Conservation (phyloP, 108 stramenopile species). For the Cyclotella distinguenda region DNA sequence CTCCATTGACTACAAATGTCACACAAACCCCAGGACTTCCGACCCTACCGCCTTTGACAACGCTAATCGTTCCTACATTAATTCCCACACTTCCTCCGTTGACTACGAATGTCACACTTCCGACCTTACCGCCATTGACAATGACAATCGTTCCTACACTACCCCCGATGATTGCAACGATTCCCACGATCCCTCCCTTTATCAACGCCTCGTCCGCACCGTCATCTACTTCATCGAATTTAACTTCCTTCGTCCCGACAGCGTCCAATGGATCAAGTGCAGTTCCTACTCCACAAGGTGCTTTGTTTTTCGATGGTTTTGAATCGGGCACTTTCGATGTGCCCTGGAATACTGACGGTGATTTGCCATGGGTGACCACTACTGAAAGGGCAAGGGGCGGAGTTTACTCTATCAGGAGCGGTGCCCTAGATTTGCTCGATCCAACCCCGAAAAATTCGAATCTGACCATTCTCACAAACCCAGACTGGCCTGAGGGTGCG, state of each 20-base stretch:
- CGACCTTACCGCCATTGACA: constrained; percentile 13
- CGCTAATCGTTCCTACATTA: constrained; percentile 4
- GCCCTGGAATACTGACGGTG: constrained; percentile 28
- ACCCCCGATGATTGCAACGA: not conserved
- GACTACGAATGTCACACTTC: not conserved
- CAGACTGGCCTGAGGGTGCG: constrained; percentile 15
- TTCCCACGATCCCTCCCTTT: not conserved
- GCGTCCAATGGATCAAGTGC: not conserved
- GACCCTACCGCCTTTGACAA: not conserved
- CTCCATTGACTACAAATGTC: not conserved
- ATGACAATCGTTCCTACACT: constrained; percentile 13
- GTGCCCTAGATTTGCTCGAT: constrained; percentile 4
- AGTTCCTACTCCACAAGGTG: constrained; percentile 21
- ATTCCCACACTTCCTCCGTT: not conserved
- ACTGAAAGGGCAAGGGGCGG: constrained; percentile 21
- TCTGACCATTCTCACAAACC: constrained; percentile 20
- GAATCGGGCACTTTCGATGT: constrained; percentile 16
- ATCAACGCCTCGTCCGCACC: not conserved
- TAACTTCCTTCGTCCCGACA: not conserved
- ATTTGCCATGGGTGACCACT: constrained; percentile 19
- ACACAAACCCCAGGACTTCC: not conserved
- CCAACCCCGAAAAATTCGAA: constrained; percentile 22
- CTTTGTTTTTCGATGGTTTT: constrained; percentile 20
- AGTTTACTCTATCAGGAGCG: constrained; percentile 34
- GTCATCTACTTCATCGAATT: not conserved